Evolutionary conservation across 352 stramenopile genomes (phyloP).

Genomic region (Globisporangium cylindrosporum): DNA sequence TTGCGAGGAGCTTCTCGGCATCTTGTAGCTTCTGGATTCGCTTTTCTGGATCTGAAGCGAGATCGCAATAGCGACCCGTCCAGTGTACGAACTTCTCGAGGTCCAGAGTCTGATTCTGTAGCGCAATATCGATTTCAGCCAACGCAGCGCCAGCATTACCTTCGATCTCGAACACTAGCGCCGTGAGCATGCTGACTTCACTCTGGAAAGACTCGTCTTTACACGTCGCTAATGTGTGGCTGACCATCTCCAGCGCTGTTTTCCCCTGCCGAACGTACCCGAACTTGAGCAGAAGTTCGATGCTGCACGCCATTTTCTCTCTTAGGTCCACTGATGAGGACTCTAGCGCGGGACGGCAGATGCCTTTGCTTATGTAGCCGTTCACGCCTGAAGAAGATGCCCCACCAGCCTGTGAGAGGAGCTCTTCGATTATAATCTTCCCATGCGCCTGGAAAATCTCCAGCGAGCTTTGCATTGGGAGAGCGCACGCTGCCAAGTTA

Average conservation of each 20-base stretch:
- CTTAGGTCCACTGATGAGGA: slow-evolving; percentile 19
- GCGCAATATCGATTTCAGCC: slow-evolving; percentile 18
- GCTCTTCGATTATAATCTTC: slow-evolving; percentile 40
- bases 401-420: slow-evolving; percentile 23
- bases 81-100: slow-evolving; percentile 30
- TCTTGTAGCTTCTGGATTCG: slow-evolving; percentile 15
- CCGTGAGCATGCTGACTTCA: slow-evolving; percentile 15
- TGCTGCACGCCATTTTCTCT: slow-evolving; percentile 28
- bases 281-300: slow-evolving; percentile 40
- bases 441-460: slow-evolving; percentile 43
- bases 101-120: slow-evolving; percentile 23
- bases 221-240: slow-evolving; percentile 11
- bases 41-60: slow-evolving; percentile 17
- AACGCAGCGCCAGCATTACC: slow-evolving; percentile 24
- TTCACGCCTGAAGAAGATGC: neutral
- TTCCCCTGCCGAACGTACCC: slow-evolving; percentile 64
- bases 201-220: neutral
- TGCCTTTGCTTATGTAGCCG: slow-evolving; percentile 2
- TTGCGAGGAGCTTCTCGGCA: slow-evolving; percentile 24
- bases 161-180: slow-evolving; percentile 38
- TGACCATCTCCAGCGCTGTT: slow-evolving; percentile 40
- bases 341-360: slow-evolving; percentile 12
- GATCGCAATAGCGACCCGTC: slow-evolving; percentile 28
- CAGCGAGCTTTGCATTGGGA: slow-evolving; percentile 55
- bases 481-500: slow-evolving; percentile 32